Evolutionary conservation across 75 land plant species (phyloP).

Genomic region (Picea sitchensis): DNA sequence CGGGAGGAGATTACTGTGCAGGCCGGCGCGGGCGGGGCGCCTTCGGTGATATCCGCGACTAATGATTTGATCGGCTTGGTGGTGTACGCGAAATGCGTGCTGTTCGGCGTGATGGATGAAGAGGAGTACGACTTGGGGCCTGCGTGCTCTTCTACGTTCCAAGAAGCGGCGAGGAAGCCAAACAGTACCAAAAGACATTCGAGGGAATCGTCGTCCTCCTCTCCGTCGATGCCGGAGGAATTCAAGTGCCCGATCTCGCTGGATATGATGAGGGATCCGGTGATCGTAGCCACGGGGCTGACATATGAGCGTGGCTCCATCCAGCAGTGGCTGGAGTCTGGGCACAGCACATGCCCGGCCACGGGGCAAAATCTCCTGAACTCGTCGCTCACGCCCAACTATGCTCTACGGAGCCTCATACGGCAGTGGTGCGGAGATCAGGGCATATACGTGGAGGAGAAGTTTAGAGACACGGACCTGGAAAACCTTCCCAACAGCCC

Average conservation of each 20-base stretch:
- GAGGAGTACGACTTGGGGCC: background rate
- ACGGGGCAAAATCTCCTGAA: slow-evolving; percentile 7
- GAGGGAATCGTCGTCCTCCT: slow-evolving; percentile 21
- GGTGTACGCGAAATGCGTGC: slow-evolving; percentile 60
- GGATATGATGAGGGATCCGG: too few relatives aligned
- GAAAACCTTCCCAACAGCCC: too few relatives aligned
- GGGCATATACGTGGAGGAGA: too few relatives aligned
- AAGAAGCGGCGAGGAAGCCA: slow-evolving; percentile 7
- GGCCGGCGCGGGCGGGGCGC: slow-evolving; percentile 44
- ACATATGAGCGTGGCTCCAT: too few relatives aligned
- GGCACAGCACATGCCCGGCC: too few relatives aligned
- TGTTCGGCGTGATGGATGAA: slow-evolving; percentile 52
- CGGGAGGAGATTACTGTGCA: slow-evolving; percentile 49
- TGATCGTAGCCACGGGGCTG: too few relatives aligned
- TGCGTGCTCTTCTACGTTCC: background rate
- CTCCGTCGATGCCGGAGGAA: background rate
- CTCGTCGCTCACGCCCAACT: slow-evolving; percentile 11
- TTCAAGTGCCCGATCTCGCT: too few relatives aligned
- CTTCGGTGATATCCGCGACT: slow-evolving; percentile 26
- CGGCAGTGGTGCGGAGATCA: too few relatives aligned
- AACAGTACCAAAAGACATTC: background rate
- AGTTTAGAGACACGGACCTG: too few relatives aligned
- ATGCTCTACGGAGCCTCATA: too few relatives aligned
- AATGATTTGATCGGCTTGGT: slow-evolving; percentile 58
- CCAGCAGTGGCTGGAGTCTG: too few relatives aligned